Conservation (phyloP, 106 monocot species). For the Hemerocallis citrina region DNA sequence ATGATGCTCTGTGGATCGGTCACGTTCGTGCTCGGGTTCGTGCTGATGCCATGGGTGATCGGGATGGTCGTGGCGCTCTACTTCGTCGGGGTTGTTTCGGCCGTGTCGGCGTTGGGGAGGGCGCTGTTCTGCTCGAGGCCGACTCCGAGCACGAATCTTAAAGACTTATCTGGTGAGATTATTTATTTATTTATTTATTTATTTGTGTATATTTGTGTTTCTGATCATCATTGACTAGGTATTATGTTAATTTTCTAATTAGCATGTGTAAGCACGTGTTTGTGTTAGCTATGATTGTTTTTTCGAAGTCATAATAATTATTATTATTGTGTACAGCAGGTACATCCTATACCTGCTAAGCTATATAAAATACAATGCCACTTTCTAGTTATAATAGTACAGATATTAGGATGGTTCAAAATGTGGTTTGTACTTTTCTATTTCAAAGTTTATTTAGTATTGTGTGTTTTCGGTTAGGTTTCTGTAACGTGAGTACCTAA, state of each 20-base stretch:
- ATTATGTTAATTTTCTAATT: background rate
- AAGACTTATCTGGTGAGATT: constrained; percentile 3
- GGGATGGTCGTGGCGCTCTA: constrained; percentile 12
- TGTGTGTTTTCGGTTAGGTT: too few species aligned
- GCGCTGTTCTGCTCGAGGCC: constrained; percentile 5
- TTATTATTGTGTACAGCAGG: too few species aligned
- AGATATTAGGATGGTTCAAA: too few species aligned
- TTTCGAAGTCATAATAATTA: background rate
- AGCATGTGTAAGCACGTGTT: background rate
- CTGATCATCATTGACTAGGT: background rate
- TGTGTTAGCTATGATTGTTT: background rate
- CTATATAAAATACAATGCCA: too few species aligned
- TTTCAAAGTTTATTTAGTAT: too few species aligned
- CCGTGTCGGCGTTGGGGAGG: constrained; percentile 10
- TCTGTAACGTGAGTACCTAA: too few species aligned
- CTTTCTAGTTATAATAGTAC: too few species aligned
- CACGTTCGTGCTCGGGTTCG: constrained; percentile 14
- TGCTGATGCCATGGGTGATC: constrained; percentile 21
- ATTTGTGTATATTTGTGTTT: background rate
- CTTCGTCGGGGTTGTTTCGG: constrained; percentile 17
- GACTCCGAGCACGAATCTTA: background rate
- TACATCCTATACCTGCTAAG: too few species aligned
- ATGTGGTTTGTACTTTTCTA: too few species aligned
- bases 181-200: background rate
- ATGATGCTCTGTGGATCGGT: constrained; percentile 16